Conservation (phyloP, 352 stramenopile species). For the Albugo candida region DNA sequence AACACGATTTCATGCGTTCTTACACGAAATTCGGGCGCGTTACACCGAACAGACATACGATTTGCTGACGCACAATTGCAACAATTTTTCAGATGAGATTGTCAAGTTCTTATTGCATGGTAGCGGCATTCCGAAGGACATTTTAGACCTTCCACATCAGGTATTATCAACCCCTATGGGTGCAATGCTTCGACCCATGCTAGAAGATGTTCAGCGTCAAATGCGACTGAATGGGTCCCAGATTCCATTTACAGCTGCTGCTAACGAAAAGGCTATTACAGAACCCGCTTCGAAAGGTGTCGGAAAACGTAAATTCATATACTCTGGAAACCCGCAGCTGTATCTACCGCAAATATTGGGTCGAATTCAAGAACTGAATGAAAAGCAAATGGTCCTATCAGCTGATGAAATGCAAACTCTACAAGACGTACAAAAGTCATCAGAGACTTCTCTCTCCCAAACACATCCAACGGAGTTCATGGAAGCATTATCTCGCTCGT, state of each 20-base stretch:
- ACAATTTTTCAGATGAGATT: conserved; percentile 91
- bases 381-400: conserved; percentile 8
- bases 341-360: conserved; percentile 26
- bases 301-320: conserved; percentile 27
- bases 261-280: neutral
- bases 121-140: conserved; percentile 77
- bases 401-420: neutral
- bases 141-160: conserved; percentile 76
- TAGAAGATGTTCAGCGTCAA: conserved; percentile 68
- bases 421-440: neutral
- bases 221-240: conserved; percentile 22
- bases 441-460: neutral
- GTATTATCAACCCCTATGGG: conserved; percentile 79
- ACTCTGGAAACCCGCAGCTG: conserved; percentile 27
- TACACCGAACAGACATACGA: conserved; percentile 86
- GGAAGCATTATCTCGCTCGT: conserved; percentile 8
- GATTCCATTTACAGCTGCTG: conserved; percentile 3
- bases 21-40: conserved; percentile 42
- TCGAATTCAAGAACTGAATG: conserved; percentile 14
- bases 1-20: conserved; percentile 70
- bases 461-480: neutral
- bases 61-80: conserved; percentile 91
- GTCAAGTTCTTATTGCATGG: conserved; percentile 66
- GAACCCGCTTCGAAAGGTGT: conserved; percentile 1
- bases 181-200: conserved; percentile 58